These are phyloP conservation scores for Aristolochia contorta DNA, from an alignment of 164 flowering plant genomes.

Conservation along the genomic window DNA sequence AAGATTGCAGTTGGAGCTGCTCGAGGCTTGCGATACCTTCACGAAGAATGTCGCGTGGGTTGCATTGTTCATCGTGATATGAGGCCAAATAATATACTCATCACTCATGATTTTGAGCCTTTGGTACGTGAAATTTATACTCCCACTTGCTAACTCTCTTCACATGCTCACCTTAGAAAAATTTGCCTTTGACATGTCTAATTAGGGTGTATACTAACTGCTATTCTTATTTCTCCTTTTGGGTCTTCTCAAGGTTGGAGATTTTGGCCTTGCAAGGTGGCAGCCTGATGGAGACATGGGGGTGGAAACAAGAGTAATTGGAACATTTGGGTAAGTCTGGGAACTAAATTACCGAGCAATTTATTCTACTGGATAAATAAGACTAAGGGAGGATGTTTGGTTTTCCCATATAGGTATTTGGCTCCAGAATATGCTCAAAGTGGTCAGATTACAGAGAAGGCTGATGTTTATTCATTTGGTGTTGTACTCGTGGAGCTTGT, in stretches of 20 bases:
- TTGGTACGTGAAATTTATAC: background rate
- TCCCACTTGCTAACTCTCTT: too few species aligned
- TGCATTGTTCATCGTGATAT: slow-evolving; percentile 93
- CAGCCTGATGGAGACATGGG: slow-evolving; percentile 81
- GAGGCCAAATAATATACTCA: slow-evolving; percentile 95
- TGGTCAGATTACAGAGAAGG: slow-evolving; percentile 90
- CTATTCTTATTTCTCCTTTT: too few species aligned
- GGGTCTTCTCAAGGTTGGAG: slow-evolving; percentile 60
- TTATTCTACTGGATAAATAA: background rate
- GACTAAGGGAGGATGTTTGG: background rate
- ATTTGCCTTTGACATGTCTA: too few species aligned
- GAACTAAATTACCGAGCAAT: background rate
- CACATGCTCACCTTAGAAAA: too few species aligned
- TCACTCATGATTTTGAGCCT: slow-evolving; percentile 86
- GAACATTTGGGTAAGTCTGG: slow-evolving; percentile 76
- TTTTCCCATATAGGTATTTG: slow-evolving; percentile 46
- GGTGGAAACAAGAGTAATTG: slow-evolving; percentile 78
- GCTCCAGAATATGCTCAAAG: slow-evolving; percentile 97
- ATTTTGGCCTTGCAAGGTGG: slow-evolving; percentile 95
- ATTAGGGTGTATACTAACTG: too few species aligned
- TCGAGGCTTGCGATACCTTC: slow-evolving; percentile 91
- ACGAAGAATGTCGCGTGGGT: slow-evolving; percentile 96
- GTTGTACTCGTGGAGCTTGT: slow-evolving; percentile 80
- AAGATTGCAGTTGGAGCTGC: slow-evolving; percentile 96
- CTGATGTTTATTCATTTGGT: slow-evolving; percentile 92